phyloP scores from a whole-genome alignment of 495 filamentous ascomycete genomes.

The Penicillium bialowiezense region DNA sequence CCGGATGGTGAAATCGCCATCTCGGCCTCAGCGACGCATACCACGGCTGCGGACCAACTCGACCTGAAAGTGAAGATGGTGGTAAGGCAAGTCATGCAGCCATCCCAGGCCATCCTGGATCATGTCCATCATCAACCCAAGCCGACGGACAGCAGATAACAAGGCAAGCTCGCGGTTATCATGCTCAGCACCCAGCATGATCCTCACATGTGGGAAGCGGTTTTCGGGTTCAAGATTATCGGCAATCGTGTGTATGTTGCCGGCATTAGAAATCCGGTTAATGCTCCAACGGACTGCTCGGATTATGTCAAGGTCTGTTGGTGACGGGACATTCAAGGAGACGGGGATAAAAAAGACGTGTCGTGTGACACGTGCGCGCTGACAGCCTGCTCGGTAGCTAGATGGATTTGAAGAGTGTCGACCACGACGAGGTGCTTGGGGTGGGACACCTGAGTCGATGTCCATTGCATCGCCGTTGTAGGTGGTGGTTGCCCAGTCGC shows the following conservation, averaged over 20 bases:
- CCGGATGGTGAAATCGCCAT: too few relatives aligned
- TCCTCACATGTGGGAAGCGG: background rate
- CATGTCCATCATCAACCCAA: constrained; percentile 6
- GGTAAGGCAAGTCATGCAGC: constrained; percentile 8
- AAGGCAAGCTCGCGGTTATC: background rate
- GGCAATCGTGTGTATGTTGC: too few relatives aligned
- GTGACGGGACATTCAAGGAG: too few relatives aligned
- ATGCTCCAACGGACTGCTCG: too few relatives aligned
- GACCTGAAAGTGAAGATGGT: constrained; percentile 1
- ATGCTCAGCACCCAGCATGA: background rate
- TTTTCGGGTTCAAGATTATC: background rate
- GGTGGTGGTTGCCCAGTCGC: background rate
- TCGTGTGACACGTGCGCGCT: too few relatives aligned
- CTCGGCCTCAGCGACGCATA: background rate
- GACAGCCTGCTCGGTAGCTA: too few relatives aligned
- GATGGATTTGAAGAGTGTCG: too few relatives aligned
- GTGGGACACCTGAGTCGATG: too few relatives aligned
- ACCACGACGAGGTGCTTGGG: too few relatives aligned
- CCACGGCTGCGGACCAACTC: background rate
- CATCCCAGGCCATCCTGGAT: constrained; percentile 8
- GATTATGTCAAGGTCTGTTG: too few relatives aligned
- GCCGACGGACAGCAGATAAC: background rate
- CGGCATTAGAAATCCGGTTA: too few relatives aligned
- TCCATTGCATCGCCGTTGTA: background rate
- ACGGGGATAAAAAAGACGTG: too few relatives aligned